These are phyloP conservation scores for Linum tenue DNA, from an alignment of 345 rosid genomes.

Conservation along the genomic window DNA sequence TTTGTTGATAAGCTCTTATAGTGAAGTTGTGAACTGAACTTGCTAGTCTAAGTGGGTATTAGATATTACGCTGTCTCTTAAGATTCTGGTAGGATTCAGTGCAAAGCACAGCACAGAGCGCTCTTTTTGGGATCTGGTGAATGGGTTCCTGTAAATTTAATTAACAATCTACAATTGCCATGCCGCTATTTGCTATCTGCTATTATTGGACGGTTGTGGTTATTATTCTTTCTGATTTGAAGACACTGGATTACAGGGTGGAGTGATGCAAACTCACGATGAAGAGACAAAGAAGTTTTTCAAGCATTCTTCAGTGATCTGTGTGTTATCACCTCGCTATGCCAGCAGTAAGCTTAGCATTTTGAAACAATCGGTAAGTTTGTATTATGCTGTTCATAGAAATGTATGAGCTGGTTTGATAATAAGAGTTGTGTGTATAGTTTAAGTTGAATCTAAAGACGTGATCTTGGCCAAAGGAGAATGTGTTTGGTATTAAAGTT, in stretches of 20 bases:
- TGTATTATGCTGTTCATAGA: background rate
- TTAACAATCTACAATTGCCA: too few relatives aligned
- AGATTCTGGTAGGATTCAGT: too few relatives aligned
- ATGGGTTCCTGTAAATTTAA: too few relatives aligned
- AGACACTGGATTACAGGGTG: constrained; percentile 40
- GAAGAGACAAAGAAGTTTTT: constrained; percentile 87
- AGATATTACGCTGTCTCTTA: too few relatives aligned
- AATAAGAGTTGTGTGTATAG: background rate
- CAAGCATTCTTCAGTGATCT: constrained; percentile 90
- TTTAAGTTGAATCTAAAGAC: background rate
- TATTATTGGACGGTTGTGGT: background rate
- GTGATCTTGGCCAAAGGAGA: background rate
- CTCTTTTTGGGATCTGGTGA: too few relatives aligned
- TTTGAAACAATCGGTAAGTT: constrained; percentile 69
- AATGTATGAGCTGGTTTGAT: background rate
- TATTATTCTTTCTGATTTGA: background rate
- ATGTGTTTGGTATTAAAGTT: background rate
- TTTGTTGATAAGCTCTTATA: background rate
- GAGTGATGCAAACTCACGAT: constrained; percentile 88
- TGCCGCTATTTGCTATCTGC: too few relatives aligned
- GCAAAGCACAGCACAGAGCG: too few relatives aligned
- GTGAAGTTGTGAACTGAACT: background rate
- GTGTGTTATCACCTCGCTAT: constrained; percentile 84
- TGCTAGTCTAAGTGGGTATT: too few relatives aligned
- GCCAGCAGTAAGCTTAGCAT: constrained; percentile 74